A percentile compares a stretch with the other conserved stretches of the same genome.
Evolutionary conservation across 352 stramenopile species (phyloP).

Genomic region (Pythium brachiatum): DNA sequence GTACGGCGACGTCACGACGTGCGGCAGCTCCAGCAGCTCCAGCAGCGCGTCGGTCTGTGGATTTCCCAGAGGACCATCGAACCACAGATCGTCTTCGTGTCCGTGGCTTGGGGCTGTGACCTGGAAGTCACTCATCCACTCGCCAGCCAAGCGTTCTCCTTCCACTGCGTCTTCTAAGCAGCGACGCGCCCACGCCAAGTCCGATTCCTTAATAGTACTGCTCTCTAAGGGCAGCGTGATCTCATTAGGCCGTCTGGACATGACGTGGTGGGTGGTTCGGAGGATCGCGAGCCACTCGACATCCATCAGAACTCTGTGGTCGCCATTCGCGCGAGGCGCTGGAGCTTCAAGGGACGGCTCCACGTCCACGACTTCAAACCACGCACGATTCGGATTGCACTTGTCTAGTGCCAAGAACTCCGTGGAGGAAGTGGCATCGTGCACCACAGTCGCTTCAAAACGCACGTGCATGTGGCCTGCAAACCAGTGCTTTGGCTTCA

Average conservation of each 20-base stretch:
- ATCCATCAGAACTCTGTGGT: constrained; percentile 85
- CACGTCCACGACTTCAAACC: constrained; percentile 93
- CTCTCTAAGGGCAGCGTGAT: constrained; percentile 63
- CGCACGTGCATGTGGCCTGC: constrained; percentile 98
- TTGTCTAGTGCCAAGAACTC: constrained; percentile 98
- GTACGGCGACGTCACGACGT: constrained; percentile 92
- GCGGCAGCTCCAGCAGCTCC: constrained; percentile 86
- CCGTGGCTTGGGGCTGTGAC: constrained; percentile 60
- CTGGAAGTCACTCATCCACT: constrained; percentile 75
- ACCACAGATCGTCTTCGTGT: constrained; percentile 24
- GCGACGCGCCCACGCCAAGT: constrained; percentile 68
- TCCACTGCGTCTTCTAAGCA: constrained; percentile 38
- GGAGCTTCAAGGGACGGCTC: neutral
- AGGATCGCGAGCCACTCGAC: constrained; percentile 93
- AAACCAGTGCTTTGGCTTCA: constrained; percentile 97
- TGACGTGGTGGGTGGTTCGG: constrained; percentile 87
- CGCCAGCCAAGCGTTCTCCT: constrained; percentile 42
- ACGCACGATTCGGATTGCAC: constrained; percentile 92
- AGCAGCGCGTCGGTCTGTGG: constrained; percentile 95
- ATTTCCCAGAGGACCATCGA: constrained; percentile 64
- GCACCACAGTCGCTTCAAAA: constrained; percentile 91
- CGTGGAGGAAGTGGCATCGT: constrained; percentile 65
- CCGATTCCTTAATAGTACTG: constrained; percentile 64
- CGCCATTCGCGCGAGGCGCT: neutral
- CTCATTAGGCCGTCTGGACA: constrained; percentile 47